These are phyloP conservation scores for Cladosporium cucumerinum DNA, from an alignment of 2,329 filamentous ascomycete genomes.

Conservation along the genomic window DNA sequence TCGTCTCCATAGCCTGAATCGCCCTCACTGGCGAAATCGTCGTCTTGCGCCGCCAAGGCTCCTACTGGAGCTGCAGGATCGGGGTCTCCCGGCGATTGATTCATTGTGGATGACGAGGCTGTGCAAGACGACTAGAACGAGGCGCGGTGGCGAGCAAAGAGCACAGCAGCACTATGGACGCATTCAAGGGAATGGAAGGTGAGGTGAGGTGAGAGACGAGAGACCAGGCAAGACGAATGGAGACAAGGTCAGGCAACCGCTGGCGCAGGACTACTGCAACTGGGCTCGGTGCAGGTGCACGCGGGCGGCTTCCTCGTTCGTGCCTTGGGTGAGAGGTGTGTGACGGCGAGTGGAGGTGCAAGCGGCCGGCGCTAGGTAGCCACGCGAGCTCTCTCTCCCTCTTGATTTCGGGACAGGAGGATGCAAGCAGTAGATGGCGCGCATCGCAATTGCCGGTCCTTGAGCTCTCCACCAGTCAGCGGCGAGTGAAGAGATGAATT, in stretches of 20 bases:
- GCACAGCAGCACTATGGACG: background rate
- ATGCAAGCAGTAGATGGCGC: background rate
- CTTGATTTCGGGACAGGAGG: background rate
- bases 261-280: background rate
- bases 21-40: slow-evolving; percentile 7
- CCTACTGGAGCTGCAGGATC: background rate
- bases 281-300: background rate
- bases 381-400: slow-evolving; percentile 2
- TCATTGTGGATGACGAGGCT: background rate
- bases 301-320: background rate
- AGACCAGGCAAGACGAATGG: background rate
- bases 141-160: background rate
- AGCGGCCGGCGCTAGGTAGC: background rate
- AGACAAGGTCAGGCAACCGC: background rate
- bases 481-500: background rate
- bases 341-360: background rate
- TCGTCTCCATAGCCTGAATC: slow-evolving; percentile 23
- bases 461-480: background rate
- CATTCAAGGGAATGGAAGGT: background rate
- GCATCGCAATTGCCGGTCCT: background rate
- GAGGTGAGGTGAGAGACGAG: background rate
- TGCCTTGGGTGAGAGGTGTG: background rate
- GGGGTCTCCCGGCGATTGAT: background rate
- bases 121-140: background rate
- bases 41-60: slow-evolving; percentile 16